phyloP scores from a whole-genome alignment of 2,329 filamentous ascomycete species.

The Sporothrix brasiliensis region DNA sequence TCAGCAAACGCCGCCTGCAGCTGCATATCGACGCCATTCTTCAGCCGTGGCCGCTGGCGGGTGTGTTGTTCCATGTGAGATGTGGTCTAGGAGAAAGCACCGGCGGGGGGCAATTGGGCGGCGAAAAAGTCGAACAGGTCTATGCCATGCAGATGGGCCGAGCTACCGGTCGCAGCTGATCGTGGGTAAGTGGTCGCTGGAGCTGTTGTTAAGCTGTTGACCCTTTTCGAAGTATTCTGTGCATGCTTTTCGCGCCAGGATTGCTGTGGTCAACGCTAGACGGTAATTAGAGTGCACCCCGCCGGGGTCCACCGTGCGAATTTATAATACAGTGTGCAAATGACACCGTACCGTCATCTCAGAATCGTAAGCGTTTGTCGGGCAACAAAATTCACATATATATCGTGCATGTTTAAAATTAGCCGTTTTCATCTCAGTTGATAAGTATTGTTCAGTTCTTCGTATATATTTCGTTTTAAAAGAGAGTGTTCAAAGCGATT shows the following conservation, averaged over 20 bases:
- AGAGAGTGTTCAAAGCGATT: too few species aligned
- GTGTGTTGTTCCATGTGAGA: conserved; percentile 33
- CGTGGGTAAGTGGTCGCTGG: neutral
- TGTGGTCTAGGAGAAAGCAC: neutral
- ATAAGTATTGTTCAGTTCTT: neutral
- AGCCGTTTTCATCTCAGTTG: neutral
- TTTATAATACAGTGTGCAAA: neutral
- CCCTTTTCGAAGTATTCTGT: neutral
- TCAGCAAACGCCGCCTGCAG: conserved; percentile 59
- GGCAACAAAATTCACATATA: neutral
- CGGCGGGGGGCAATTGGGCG: neutral
- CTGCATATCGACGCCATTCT: conserved; percentile 56
- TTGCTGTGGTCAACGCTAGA: neutral
- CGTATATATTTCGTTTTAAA: too few species aligned
- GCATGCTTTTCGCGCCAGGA: neutral
- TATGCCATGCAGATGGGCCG: neutral
- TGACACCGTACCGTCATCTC: neutral
- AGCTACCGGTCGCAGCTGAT: neutral
- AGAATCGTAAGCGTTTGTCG: neutral
- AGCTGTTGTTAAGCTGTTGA: neutral
- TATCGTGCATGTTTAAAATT: too few species aligned
- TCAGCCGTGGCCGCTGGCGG: conserved; percentile 47
- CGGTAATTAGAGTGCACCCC: conserved; percentile 14
- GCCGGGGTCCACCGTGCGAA: neutral
- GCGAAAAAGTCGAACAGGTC: neutral